phyloP scores from a whole-genome alignment of 768 basidiomycete species.

The Megacollybia marginata region DNA sequence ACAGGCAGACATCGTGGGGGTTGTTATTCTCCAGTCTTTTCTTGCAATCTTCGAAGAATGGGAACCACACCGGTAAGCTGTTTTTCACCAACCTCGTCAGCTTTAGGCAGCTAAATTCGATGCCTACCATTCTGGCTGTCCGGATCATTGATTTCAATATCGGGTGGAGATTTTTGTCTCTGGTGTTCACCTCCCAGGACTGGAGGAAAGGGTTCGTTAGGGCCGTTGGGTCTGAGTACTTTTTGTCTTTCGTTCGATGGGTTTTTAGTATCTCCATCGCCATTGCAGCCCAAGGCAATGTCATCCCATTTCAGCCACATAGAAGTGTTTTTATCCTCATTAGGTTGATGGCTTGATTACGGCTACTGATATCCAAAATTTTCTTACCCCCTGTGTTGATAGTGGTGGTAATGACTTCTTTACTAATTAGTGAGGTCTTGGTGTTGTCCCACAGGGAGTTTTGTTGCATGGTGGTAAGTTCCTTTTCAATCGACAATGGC shows the following conservation, averaged over 20 bases:
- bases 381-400: background rate
- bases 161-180: background rate
- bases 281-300: background rate
- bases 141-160: too few relatives aligned
- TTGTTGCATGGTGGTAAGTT: slow-evolving; percentile 2
- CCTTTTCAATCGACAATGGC: slow-evolving; percentile 7
- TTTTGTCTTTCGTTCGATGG: background rate
- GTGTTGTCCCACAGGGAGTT: slow-evolving; percentile 9
- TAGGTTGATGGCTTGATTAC: background rate
- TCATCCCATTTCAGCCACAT: background rate
- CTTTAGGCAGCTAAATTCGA: background rate
- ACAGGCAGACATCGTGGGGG: background rate
- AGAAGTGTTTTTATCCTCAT: background rate
- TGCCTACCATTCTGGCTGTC: too few relatives aligned
- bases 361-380: background rate
- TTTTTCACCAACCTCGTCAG: background rate
- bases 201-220: background rate
- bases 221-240: background rate
- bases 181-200: background rate
- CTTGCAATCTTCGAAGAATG: background rate
- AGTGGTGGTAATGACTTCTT: background rate
- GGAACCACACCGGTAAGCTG: background rate
- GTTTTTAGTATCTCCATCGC: background rate
- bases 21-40: background rate
- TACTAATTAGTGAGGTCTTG: background rate